Evolutionary conservation across 306 rosid species (phyloP).

Genomic region (Cicer chorassanicum): DNA sequence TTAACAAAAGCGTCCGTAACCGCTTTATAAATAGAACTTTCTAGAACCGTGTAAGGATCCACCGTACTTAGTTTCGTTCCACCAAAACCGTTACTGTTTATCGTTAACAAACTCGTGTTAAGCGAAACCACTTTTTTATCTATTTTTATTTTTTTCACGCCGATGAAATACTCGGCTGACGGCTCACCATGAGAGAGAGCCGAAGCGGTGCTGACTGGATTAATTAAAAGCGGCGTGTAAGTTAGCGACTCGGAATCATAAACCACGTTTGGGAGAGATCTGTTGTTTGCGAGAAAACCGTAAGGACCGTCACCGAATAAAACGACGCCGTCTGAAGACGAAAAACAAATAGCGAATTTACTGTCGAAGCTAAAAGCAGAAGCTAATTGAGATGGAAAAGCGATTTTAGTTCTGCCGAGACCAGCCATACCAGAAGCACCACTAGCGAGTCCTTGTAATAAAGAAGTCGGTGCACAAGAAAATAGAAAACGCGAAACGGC

Average conservation of each 20-base stretch:
- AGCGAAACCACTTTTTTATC: constrained; percentile 41
- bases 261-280: background rate
- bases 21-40: constrained; percentile 61
- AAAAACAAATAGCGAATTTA: constrained; percentile 61
- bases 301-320: constrained; percentile 69
- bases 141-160: constrained; percentile 56
- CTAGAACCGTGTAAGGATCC: constrained; percentile 65
- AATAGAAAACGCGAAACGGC: constrained; percentile 52
- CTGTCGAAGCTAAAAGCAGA: constrained; percentile 64
- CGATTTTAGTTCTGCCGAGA: constrained; percentile 58
- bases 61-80: constrained; percentile 83
- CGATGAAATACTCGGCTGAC: constrained; percentile 65
- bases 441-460: constrained; percentile 52
- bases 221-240: constrained; percentile 54
- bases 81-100: constrained; percentile 56
- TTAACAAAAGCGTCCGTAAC: constrained; percentile 51
- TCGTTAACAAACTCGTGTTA: constrained; percentile 54
- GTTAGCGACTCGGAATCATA: constrained; percentile 46
- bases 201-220: constrained; percentile 65
- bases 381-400: constrained; percentile 59
- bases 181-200: constrained; percentile 54
- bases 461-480: constrained; percentile 54
- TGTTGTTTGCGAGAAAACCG: constrained; percentile 45
- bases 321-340: constrained; percentile 52
- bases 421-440: constrained; percentile 72